Evolutionary conservation across 768 basidiomycete species (phyloP), one percentile per base, ranked within the genome.

Genomic region (Leccinum olivaceopallidum): DNA sequence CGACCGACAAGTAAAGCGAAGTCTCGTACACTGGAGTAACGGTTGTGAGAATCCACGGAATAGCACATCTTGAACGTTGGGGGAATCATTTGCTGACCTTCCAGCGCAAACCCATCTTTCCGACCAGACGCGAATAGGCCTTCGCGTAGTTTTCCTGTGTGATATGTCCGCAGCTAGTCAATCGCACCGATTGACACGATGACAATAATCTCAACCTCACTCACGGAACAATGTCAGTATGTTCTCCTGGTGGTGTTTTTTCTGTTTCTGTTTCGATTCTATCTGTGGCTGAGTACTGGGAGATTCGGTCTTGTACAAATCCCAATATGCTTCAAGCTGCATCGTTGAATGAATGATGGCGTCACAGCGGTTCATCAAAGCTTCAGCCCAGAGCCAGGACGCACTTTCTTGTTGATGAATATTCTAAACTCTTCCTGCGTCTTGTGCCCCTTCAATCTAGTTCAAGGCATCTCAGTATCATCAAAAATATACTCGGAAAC

Each of bases 131-230:
- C 83, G 7, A 80, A 78, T 4, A 92, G 76, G 0, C 90, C 90
- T 73, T 92, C 90, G 54, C 90, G 80, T 7, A 92, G 76, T 69
- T 92, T 92, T 48, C 90, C 90, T 92, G 59, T 2, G 58, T 28
- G 26, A 34, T 9, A n/a, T 53, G 52, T 47, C 12, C n/a, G 34
- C 6, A 53, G 22, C 28, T 44, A 3, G 48, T 57, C 48, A 37
- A 50, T 60, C 20, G 55, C n/a, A 56, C 42, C 18, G 6, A 32
- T 37, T 12, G 4, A 24, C 4, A 22, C 18, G 30, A 57, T 61
- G 47, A 9, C 10, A 13, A 22, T 20, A 2, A 16, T 14, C 51
- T 26, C 60, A 30, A 55, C 14, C 20, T 14, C 18, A 77, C 87
- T 71, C 63, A 91, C 90, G 81, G 65, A 91, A 86, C n/a, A 88